Conservation (phyloP, 257 asterid species). For the Jasminum sambac region DNA sequence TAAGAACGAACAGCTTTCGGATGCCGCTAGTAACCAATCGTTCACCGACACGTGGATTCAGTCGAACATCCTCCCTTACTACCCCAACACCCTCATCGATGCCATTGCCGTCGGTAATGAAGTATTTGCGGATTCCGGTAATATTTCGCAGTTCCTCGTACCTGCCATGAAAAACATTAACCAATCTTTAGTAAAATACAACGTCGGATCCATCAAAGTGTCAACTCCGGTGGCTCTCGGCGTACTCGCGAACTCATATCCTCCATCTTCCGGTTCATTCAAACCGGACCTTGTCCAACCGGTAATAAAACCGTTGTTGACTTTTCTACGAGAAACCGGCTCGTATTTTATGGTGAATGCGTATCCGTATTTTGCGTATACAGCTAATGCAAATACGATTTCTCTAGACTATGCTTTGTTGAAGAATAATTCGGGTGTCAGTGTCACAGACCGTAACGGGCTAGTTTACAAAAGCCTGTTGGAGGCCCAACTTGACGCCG, state of each 20-base stretch:
- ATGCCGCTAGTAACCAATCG: constrained; percentile 58
- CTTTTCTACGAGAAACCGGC: constrained; percentile 50
- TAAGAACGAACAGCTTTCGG: constrained; percentile 71
- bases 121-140: constrained; percentile 62
- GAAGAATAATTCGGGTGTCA: constrained; percentile 43
- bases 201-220: constrained; percentile 49
- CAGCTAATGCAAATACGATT: constrained; percentile 60
- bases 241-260: constrained; percentile 67
- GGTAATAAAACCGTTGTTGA: constrained; percentile 77
- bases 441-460: constrained; percentile 64
- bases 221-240: constrained; percentile 75
- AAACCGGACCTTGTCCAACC: constrained; percentile 62
- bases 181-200: constrained; percentile 50
- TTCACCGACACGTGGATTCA: constrained; percentile 78
- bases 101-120: constrained; percentile 87
- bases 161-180: constrained; percentile 83
- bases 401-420: constrained; percentile 70
- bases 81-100: constrained; percentile 58
- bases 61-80: constrained; percentile 55
- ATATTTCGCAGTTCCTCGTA: constrained; percentile 60
- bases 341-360: constrained; percentile 78
- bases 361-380: constrained; percentile 75
- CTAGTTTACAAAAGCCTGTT: constrained; percentile 57
- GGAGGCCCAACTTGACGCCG: constrained; percentile 91
- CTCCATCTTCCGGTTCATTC: constrained; percentile 77